Evolutionary conservation across 257 asterid species (phyloP), one percentile per base, ranked within the genome.

Genomic region (Solanum medicagineum): DNA sequence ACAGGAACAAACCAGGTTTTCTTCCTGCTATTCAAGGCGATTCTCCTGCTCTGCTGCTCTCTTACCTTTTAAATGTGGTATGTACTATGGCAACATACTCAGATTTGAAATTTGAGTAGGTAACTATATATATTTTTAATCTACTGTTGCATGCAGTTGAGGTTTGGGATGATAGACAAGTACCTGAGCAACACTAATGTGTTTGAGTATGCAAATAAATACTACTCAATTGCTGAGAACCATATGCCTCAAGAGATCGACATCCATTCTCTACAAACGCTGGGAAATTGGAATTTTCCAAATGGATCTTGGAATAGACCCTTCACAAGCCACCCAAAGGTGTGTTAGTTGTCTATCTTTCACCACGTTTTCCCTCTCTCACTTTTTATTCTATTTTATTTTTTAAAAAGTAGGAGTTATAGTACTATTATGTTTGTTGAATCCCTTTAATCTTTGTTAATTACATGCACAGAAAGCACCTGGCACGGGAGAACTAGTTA

Each of bases 271-370:
- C 81, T 94, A 1, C 90, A 90, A 87, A 92, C 95, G 42, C 53
- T 66, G 47, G 91, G 84, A 32, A 87, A 89, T 83, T 92, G 98
- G 95, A 90, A 91, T 54, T 77, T 20, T 42, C 15, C 89, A 8
- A 71, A 87, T 56, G 90, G 91, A 77, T 63, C 87, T 53, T 94
- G 98, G 97, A 83, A 83, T 49, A 89, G 98, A 89, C 94, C 96
- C 9, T 94, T 92, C 83, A 91, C 94, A 51, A 89, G 94, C 87
- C 98, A 94, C 83, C 97, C 97, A 36, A 92, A 92, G 96, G 98
- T 93, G 42, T 15, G 8, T 69, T 14, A 24, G 26, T 8, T 32
- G 4, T 32, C 36, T 32, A 32, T 32, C 36, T 29, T 29, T 29
- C 0, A 29, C 32, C 32, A 29, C 32, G 3, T 32, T 32, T 29